Evolutionary conservation across 306 rosid species (phyloP), one percentile per base, ranked within the genome.

Genomic region (Cucumis hystrix): DNA sequence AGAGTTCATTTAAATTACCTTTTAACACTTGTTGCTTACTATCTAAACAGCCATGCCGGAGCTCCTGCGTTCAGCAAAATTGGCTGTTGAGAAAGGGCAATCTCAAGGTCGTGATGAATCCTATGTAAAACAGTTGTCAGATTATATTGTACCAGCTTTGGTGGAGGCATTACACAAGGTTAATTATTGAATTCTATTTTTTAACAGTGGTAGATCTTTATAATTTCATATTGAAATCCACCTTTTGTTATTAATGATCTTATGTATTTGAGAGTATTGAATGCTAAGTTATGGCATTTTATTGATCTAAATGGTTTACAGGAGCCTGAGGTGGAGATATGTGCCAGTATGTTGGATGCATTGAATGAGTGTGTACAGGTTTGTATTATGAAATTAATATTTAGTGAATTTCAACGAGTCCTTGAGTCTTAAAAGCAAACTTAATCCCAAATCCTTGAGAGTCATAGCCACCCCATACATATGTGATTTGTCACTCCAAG

Each of bases 81-180:
- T 92, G 82, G 97, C 97, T 55, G 87, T 94, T 74, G 98, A 94
- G 89, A 94, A 94, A 74, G 98, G 98, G 75, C 95, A 28, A 79
- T 88, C 97, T 82, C 97, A 85, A 76, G 98, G 98, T 76, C 95
- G 93, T 67, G 90, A 94, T 76, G 91, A 85, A 59, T 56, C 91
- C 63, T 92, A 91, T 84, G 61, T 94, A 64, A 91, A 94, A 82
- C 92, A 88, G 81, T 85, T 94, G 85, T 85, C 91, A 28, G 97
- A 91, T 86, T 90, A 85, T 78, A 88, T 94, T 43, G 62, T 94
- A 77, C 98, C 98, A 70, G 90, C 98, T 80, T 80, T 94, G 81
- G 97, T 89, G 85, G 98, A 94, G 83, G 98, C 98, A 39, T 86
- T 94, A 64, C 98, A 94, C 61, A 92, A 94, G 91, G 98, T 91